Evolutionary conservation across 371 early-diverging fungal genomes (phyloP).

Genomic region (Phascolomyces articulosus): DNA sequence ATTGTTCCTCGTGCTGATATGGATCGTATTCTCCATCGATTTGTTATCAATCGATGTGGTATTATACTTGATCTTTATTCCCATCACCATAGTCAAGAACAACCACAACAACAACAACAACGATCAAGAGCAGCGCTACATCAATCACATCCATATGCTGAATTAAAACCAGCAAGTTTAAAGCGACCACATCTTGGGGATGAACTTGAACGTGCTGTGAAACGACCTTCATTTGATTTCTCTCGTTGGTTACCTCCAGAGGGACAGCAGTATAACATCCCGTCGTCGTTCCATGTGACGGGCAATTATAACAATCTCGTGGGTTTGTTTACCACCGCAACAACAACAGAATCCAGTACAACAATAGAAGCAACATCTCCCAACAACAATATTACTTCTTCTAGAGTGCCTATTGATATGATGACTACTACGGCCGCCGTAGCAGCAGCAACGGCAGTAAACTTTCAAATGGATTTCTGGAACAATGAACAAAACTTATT

Average conservation of each 20-base stretch:
- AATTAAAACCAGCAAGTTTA: neutral
- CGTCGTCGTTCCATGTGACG: neutral
- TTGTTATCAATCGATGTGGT: slow-evolving; percentile 2
- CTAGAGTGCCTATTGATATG: neutral
- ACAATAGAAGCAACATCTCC: neutral
- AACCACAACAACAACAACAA: neutral
- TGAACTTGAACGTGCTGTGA: slow-evolving; percentile 3
- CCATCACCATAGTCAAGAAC: neutral
- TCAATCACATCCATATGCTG: neutral
- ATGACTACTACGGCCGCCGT: no score
- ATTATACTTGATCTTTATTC: slow-evolving; percentile 3
- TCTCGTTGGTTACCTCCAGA: slow-evolving; percentile 19
- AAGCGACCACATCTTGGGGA: slow-evolving; percentile 5
- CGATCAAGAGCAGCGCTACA: neutral
- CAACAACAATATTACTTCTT: neutral
- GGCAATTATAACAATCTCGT: neutral
- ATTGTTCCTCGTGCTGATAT: slow-evolving; percentile 1
- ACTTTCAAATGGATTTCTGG: neutral
- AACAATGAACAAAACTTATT: neutral
- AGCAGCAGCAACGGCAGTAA: neutral
- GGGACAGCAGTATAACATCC: slow-evolving; percentile 6
- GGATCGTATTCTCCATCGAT: slow-evolving; percentile 1
- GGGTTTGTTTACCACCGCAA: neutral
- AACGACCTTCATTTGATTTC: slow-evolving; percentile 12
- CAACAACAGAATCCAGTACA: neutral